Conservation (phyloP, 805 yeast species). For the Tetrapisispora taiwanensis region DNA sequence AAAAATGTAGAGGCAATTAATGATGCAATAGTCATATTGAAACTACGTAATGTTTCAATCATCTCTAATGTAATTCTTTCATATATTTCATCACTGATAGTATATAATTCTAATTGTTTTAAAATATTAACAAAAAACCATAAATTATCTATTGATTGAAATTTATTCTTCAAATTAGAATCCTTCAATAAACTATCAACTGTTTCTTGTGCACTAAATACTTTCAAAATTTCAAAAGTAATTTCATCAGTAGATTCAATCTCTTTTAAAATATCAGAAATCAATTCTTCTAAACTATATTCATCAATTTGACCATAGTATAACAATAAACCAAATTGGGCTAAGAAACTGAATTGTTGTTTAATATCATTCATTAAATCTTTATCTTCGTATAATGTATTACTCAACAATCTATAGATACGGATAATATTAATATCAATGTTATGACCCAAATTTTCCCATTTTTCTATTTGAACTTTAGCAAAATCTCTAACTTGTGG, state of each 20-base stretch:
- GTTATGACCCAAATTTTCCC: conserved; percentile 41
- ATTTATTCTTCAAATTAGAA: conserved; percentile 4
- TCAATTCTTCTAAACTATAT: conserved; percentile 27
- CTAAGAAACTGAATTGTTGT: conserved; percentile 53
- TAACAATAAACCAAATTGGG: conserved; percentile 48
- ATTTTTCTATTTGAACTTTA: conserved; percentile 47
- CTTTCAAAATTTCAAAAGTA: conserved; percentile 8
- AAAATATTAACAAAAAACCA: conserved; percentile 47
- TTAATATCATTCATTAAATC: conserved; percentile 27
- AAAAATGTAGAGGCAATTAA: conserved; percentile 55
- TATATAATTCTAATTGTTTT: conserved; percentile 23
- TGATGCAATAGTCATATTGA: conserved; percentile 48
- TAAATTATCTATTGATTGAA: conserved; percentile 32
- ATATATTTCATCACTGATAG: conserved; percentile 21
- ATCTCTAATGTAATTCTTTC: conserved; percentile 35
- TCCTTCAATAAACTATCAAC: conserved; percentile 11
- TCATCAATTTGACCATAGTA: conserved; percentile 48
- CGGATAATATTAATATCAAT: conserved; percentile 45
- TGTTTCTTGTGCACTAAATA: conserved; percentile 12
- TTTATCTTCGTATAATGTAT: conserved; percentile 31
- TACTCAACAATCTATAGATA: conserved; percentile 56
- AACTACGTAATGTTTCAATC: conserved; percentile 41
- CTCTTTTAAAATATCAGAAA: conserved; percentile 17
- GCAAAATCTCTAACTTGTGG: conserved; percentile 48
- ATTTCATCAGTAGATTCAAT: conserved; percentile 7